Base-by-base conservation (phyloP, 805 yeast genomes). In the Cyberlindnera samutprakarnensis region DNA sequence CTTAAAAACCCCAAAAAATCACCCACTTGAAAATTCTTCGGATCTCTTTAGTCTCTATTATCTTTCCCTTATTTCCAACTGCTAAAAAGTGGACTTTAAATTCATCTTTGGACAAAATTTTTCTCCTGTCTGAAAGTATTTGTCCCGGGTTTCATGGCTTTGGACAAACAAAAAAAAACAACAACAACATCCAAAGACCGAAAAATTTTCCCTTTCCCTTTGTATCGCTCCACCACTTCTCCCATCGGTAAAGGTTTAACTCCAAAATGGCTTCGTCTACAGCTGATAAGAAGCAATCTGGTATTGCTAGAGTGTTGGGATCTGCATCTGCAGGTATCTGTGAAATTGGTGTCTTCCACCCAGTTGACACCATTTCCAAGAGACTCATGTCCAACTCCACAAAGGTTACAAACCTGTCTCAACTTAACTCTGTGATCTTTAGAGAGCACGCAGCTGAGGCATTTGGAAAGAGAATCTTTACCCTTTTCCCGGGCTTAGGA, bases 281-380 rank as follows among this genome's bases (percentile, higher is more conserved):
- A 24, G 30, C 56, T 7, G 92, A 86, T 54, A 86, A 79, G 69
- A 82, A 81, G 58, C 88, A 90, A 63, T 78, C 94, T 29, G 97
- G 85, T 34, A 46, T 67, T 28, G 95, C 98, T 49, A 77, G 97
- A 61, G 79, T 90, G 26, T 68, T 92, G 28, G 98, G 98, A 28
- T 90, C 97, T 23, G 98, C 97, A 13, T 72, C 94, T 14, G 98
- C 99, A 25, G 99, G 98, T 50, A 84, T 92, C 56, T 75, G 94
- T 53, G 99, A 92, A 64, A 82, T 92, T 47, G 94, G 82, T 35
- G 94, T 92, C 25, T 92, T 92, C 76, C 99, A 92, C 62, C 99
- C 99, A 14, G 95, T 92, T 23, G 99, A 92, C 64, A 92, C 99
- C 31, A 82, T 87, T 54, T 87, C 98, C 45, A 92, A 92, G 68